Evolutionary conservation across 176 grass and related monocot genomes (phyloP).

Genomic region (Elymus sibiricus): DNA sequence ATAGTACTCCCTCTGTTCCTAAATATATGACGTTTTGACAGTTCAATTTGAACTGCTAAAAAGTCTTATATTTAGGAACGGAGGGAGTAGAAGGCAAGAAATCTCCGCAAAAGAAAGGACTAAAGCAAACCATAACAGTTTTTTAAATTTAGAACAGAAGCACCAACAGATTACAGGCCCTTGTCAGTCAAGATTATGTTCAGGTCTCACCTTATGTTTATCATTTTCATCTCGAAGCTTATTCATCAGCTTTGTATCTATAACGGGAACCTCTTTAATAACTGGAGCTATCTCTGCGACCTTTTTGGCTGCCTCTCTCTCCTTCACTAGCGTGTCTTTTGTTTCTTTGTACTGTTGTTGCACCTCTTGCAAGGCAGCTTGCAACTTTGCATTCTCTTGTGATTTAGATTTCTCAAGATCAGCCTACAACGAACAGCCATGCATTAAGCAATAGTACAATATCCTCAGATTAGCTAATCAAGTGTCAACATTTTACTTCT

Average conservation of each 20-base stretch:
- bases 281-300: slow-evolving; percentile 62
- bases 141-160: not conserved
- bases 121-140: not conserved
- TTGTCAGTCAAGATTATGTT: not conserved
- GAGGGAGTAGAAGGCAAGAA: not conserved
- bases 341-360: slow-evolving; percentile 86
- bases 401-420: slow-evolving; percentile 87
- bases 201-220: slow-evolving; percentile 78
- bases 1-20: too few species aligned
- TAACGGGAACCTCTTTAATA: slow-evolving; percentile 90
- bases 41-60: too few species aligned
- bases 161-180: not conserved
- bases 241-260: slow-evolving; percentile 80
- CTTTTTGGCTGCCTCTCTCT: slow-evolving; percentile 67
- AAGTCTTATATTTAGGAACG: too few species aligned
- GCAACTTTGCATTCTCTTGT: slow-evolving; percentile 88
- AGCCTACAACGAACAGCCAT: slow-evolving; percentile 51
- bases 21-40: too few species aligned
- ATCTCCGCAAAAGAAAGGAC: not conserved
- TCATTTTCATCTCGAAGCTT: slow-evolving; percentile 95
- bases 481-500: not conserved
- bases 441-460: slow-evolving; percentile 7
- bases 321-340: slow-evolving; percentile 68
- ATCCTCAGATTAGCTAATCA: not conserved
- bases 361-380: slow-evolving; percentile 75